Percentiles rank a stretch among this genome's conserved stretches.
phyloP scores from a whole-genome alignment of 2,329 filamentous ascomycete species.

The Diaporthe citri region DNA sequence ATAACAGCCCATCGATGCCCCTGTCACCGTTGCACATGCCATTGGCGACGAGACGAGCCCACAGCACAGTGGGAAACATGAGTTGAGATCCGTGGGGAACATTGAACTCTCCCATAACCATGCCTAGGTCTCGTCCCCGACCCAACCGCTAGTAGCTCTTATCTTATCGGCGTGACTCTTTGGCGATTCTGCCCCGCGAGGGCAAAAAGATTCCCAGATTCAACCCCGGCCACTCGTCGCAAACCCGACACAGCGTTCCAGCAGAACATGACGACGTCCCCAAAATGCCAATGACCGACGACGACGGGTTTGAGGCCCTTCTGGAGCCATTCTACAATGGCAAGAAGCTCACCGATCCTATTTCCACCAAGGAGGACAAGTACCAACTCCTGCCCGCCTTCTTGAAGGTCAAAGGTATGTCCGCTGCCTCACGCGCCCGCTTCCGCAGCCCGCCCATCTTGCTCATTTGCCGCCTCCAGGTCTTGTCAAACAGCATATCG shows the following conservation, averaged over 20 bases:
- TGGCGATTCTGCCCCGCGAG: constrained; percentile 25
- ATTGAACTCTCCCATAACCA: not conserved
- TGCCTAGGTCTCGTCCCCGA: constrained; percentile 1
- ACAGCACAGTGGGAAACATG: not conserved
- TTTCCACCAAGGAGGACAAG: constrained; percentile 83
- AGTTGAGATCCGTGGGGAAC: not conserved
- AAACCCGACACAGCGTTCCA: not conserved
- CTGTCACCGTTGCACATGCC: not conserved
- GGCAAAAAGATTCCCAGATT: constrained; percentile 31
- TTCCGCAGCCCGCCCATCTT: not conserved
- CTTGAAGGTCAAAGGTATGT: constrained; percentile 88
- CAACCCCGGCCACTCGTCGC: not conserved
- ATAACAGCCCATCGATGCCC: not conserved
- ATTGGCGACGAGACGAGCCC: not conserved
- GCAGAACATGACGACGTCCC: constrained; percentile 32
- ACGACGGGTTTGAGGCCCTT: constrained; percentile 76
- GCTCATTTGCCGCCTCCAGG: constrained; percentile 54
- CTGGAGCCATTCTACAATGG: constrained; percentile 77
- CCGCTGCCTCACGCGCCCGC: constrained; percentile 2
- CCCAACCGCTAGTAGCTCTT: constrained; percentile 33
- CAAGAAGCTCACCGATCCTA: constrained; percentile 75
- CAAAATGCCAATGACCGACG: constrained; percentile 64
- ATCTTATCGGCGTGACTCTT: constrained; percentile 38
- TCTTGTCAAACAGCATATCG: constrained; percentile 96
- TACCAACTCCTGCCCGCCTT: constrained; percentile 98